phyloP scores from a whole-genome alignment of 768 basidiomycete species.

The Mycena galericulata region DNA sequence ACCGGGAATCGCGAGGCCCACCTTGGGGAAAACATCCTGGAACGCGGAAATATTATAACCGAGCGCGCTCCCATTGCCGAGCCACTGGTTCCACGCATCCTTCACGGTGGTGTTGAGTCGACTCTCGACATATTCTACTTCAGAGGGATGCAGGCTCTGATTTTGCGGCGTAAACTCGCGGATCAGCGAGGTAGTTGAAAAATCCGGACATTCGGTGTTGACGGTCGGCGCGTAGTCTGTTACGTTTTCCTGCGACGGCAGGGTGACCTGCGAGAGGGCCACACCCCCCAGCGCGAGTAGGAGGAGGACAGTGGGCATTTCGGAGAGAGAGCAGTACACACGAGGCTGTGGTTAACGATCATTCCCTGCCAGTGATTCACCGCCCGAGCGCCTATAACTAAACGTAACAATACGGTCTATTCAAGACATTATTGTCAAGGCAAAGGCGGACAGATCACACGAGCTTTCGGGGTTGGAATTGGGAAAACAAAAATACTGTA shows the following conservation, averaged over 20 bases:
- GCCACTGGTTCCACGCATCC: slow-evolving; percentile 68
- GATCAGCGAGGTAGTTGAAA: slow-evolving; percentile 59
- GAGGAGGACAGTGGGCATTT: slow-evolving; percentile 23
- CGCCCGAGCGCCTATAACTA: neutral
- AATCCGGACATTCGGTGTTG: slow-evolving; percentile 64
- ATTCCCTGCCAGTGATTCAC: slow-evolving; percentile 5
- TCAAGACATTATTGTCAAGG: neutral
- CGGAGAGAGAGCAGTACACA: slow-evolving; percentile 16
- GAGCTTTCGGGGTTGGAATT: neutral
- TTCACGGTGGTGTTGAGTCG: slow-evolving; percentile 57
- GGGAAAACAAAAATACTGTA: slow-evolving; percentile 3
- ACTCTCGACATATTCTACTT: slow-evolving; percentile 58
- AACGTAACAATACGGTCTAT: too few species aligned
- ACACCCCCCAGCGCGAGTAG: slow-evolving; percentile 27
- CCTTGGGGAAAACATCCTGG: slow-evolving; percentile 56
- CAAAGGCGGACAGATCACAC: too few species aligned
- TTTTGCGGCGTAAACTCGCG: slow-evolving; percentile 63
- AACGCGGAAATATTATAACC: slow-evolving; percentile 65
- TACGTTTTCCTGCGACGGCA: slow-evolving; percentile 45
- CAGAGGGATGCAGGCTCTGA: slow-evolving; percentile 63
- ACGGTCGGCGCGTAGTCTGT: slow-evolving; percentile 65
- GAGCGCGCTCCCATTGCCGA: slow-evolving; percentile 63
- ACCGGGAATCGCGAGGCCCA: slow-evolving; percentile 78
- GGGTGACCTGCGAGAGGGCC: slow-evolving; percentile 24
- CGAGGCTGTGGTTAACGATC: slow-evolving; percentile 32